Conservation (phyloP, 1,139 yeast species). For the Barnettozyma hawaiiensis region DNA sequence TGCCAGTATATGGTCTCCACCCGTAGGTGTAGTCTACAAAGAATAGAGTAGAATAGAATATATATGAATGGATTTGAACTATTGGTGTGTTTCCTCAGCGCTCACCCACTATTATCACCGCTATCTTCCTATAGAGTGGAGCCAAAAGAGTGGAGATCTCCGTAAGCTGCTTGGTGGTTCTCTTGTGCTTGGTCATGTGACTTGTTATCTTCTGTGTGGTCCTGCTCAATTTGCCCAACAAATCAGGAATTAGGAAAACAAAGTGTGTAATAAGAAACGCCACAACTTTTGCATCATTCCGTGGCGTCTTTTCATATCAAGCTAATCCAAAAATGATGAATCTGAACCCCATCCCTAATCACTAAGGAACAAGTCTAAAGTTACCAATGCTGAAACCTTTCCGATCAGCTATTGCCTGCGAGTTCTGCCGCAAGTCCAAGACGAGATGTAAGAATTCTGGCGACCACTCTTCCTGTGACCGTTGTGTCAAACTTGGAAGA, state of each 20-base stretch:
- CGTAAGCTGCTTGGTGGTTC: no score
- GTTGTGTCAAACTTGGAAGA: conserved; percentile 10
- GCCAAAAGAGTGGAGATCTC: no score
- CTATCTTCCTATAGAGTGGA: no score
- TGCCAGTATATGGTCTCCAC: no score
- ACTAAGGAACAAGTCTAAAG: not conserved
- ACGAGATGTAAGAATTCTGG: conserved; percentile 11
- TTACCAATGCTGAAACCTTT: conserved; percentile 2
- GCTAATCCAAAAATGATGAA: not conserved
- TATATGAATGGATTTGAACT: no score
- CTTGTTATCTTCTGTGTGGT: no score
- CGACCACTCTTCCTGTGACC: conserved; percentile 8
- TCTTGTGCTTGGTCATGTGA: no score
- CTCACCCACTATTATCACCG: no score
- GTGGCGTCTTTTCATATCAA: not conserved
- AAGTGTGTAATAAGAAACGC: not conserved
- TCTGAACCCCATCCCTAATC: not conserved
- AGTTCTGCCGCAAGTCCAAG: conserved; percentile 13
- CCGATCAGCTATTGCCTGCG: conserved; percentile 14
- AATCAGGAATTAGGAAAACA: not conserved
- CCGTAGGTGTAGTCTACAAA: no score
- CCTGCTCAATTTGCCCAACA: not conserved
- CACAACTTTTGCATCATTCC: not conserved
- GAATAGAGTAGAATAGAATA: no score
- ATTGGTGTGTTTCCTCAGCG: no score